phyloP scores from a whole-genome alignment of 352 stramenopile genomes.

The Globisporangium sylvaticum region DNA sequence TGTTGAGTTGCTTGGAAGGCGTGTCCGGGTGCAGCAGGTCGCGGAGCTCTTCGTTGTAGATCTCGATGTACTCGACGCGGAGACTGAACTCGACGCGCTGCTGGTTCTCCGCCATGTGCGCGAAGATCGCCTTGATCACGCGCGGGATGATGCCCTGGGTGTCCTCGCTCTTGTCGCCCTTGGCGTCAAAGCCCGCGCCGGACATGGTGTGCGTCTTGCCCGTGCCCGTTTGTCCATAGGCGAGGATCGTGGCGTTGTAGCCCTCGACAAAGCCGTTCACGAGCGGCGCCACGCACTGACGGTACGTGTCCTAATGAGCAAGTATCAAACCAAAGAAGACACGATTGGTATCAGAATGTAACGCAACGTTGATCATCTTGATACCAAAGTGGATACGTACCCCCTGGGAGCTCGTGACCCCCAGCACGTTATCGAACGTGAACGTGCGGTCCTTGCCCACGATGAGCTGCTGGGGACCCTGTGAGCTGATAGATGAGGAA shows the following conservation, averaged over 20 bases:
- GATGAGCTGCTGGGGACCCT: conserved; percentile 55
- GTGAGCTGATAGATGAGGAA: conserved; percentile 14
- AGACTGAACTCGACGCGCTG: conserved; percentile 79
- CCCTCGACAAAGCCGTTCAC: conserved; percentile 78
- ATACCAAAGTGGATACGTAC: conserved; percentile 19
- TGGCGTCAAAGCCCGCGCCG: conserved; percentile 44
- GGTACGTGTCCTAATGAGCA: conserved; percentile 56
- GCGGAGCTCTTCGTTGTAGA: conserved; percentile 98
- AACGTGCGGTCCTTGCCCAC: conserved; percentile 85
- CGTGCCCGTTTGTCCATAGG: conserved; percentile 85
- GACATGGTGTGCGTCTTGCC: conserved; percentile 97
- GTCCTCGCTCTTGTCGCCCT: conserved; percentile 55
- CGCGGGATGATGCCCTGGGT: conserved; percentile 84
- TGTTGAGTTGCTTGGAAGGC: conserved; percentile 69
- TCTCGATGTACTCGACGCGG: conserved; percentile 95
- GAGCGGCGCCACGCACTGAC: conserved; percentile 55
- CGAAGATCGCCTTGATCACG: conserved; percentile 73
- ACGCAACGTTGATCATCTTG: neutral
- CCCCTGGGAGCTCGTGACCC: conserved; percentile 61
- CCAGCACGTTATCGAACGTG: conserved; percentile 89
- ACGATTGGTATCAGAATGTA: neutral
- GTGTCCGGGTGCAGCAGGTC: conserved; percentile 91
- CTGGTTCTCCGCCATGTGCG: conserved; percentile 44
- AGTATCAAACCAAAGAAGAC: neutral
- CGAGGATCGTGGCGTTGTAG: conserved; percentile 82